A percentile compares a stretch with the other conserved stretches of the same genome.
phyloP scores from a whole-genome alignment of 768 basidiomycete species.

The Podaxis rugospora region DNA sequence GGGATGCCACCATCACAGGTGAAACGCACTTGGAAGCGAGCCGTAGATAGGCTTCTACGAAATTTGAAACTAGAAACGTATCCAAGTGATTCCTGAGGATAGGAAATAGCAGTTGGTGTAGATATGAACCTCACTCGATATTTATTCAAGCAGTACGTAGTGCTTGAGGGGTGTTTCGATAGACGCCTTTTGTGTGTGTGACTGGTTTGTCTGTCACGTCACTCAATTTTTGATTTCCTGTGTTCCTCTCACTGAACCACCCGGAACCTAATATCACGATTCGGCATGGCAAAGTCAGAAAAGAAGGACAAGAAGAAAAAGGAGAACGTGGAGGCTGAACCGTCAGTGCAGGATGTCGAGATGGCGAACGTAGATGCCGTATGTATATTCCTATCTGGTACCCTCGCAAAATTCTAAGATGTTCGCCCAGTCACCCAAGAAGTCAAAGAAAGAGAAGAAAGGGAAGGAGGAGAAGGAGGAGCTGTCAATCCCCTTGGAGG shows the following conservation, averaged over 20 bases:
- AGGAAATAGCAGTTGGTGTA: too few relatives aligned
- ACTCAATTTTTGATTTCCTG: constrained; percentile 10
- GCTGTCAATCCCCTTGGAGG: constrained; percentile 65
- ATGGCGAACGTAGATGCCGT: constrained; percentile 37
- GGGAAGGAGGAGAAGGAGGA: constrained; percentile 63
- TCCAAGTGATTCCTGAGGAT: too few relatives aligned
- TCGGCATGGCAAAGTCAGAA: constrained; percentile 60
- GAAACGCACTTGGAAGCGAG: too few relatives aligned
- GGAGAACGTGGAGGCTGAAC: constrained; percentile 24
- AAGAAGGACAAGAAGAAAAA: constrained; percentile 73
- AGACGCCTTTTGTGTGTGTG: not conserved
- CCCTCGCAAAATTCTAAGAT: constrained; percentile 9
- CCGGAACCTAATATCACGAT: not conserved
- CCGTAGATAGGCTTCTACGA: too few relatives aligned
- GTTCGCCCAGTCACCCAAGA: constrained; percentile 44
- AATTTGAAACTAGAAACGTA: too few relatives aligned
- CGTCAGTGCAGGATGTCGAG: constrained; percentile 43
- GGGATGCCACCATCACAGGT: too few relatives aligned
- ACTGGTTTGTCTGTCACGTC: constrained; percentile 13
- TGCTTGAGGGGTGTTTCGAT: too few relatives aligned
- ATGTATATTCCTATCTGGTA: constrained; percentile 13
- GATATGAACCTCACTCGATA: too few relatives aligned
- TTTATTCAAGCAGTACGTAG: too few relatives aligned
- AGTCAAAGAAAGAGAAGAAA: constrained; percentile 48
- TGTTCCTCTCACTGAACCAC: not conserved